Conservation (phyloP, 768 basidiomycete genomes). For the Tulasnella sp. region DNA sequence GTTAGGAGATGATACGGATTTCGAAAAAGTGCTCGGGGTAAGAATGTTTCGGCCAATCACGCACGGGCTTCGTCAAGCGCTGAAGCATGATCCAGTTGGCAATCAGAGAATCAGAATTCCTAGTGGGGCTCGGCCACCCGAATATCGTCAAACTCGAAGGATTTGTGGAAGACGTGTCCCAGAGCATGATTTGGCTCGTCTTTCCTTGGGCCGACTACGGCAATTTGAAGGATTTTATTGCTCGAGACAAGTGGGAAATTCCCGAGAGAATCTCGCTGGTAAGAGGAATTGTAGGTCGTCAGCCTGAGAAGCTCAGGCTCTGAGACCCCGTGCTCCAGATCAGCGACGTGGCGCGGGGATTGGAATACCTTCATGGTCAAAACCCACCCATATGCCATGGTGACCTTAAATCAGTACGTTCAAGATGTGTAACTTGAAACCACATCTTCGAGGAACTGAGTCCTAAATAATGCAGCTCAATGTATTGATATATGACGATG, state of each 20-base stretch:
- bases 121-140: background rate
- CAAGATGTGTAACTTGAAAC: background rate
- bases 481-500: background rate
- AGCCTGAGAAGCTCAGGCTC: background rate
- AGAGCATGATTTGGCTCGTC: background rate
- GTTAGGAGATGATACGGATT: too few relatives aligned
- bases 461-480: background rate
- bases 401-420: background rate
- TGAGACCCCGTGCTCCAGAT: background rate
- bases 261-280: background rate
- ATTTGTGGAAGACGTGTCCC: background rate
- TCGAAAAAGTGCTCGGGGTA: too few relatives aligned
- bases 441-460: background rate
- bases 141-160: background rate
- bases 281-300: background rate
- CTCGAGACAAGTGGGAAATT: background rate
- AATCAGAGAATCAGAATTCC: background rate
- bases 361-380: background rate
- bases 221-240: background rate
- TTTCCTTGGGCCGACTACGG: background rate
- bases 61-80: too few relatives aligned
- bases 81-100: too few relatives aligned
- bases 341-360: background rate
- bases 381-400: background rate
- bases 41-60: too few relatives aligned